Evolutionary conservation across 2,329 filamentous ascomycete species (phyloP).

Genomic region (Microdochium paspali): DNA sequence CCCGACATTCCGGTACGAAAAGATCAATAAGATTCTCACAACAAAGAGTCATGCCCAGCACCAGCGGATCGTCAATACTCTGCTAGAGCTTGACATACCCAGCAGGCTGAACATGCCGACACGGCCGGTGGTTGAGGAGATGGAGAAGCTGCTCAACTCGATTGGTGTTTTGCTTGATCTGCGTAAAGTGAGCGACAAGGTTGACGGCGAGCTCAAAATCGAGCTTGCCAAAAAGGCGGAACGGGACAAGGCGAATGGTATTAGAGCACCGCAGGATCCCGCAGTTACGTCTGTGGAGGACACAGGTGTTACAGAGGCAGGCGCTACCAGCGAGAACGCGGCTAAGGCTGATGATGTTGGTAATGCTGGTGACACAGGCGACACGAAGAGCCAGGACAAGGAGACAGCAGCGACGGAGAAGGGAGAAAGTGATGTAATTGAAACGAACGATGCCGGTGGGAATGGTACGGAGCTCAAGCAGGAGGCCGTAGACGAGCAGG

Average conservation of each 20-base stretch:
- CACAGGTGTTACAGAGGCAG: slow-evolving; percentile 1
- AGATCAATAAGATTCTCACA: slow-evolving; percentile 67
- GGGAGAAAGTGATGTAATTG: background rate
- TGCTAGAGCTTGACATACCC: slow-evolving; percentile 63
- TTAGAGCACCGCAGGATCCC: slow-evolving; percentile 5
- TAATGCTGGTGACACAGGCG: slow-evolving; percentile 1
- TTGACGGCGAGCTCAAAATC: slow-evolving; percentile 60
- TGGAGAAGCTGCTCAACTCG: slow-evolving; percentile 59
- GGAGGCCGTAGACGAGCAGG: slow-evolving; percentile 7
- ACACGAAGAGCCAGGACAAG: background rate
- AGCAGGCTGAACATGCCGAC: slow-evolving; percentile 66
- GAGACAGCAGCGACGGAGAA: slow-evolving; percentile 1
- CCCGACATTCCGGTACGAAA: slow-evolving; percentile 82
- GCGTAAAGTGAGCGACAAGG: slow-evolving; percentile 65
- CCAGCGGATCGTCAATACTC: slow-evolving; percentile 61
- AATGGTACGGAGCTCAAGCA: slow-evolving; percentile 11
- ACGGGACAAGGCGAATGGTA: slow-evolving; percentile 28
- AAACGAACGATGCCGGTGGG: slow-evolving; percentile 1
- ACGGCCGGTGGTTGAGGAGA: slow-evolving; percentile 58
- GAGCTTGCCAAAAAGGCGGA: slow-evolving; percentile 48
- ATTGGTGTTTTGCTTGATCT: slow-evolving; percentile 64
- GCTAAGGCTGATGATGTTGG: background rate
- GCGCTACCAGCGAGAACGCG: slow-evolving; percentile 2
- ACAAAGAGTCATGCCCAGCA: slow-evolving; percentile 72
- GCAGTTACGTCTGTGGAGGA: slow-evolving; percentile 5